Base-by-base conservation (phyloP, 2,329 filamentous ascomycete genomes). In the Coniochaeta sp. region DNA sequence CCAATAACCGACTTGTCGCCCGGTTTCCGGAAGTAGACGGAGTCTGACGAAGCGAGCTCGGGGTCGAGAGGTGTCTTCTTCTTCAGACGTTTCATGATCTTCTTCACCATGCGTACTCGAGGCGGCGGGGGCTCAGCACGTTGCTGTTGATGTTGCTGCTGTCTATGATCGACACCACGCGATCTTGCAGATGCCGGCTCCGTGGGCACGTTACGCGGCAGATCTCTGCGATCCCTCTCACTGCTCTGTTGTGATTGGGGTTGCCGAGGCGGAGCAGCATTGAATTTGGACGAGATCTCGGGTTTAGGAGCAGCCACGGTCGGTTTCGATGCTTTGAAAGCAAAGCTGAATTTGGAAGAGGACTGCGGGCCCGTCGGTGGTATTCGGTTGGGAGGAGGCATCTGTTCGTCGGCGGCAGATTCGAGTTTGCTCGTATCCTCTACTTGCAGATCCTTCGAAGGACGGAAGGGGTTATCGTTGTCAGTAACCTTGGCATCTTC, bases 1-100 rank as follows among this genome's bases (percentile, higher is more conserved):
- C 93, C 93, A 22, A 98, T 89, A 0, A 98, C 93, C 0, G 93
- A 98, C 71, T 96, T 93, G 67, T 98, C 96, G n/a, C 93, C 93
- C 1, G 93, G 93, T 71, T 97, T 98, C 64, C 93, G 84, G 76
- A 89, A 96, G 74, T 96, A 98, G 3, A 98, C 92, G 0, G 93
- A 97, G 54, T 93, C 89, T 0, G 93, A 96, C 6, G 81, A 78
- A 12, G 86, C 85, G 67, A 93, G 84, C 34, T 96, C 90, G 26
- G 86, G 77, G 0, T 88, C 77, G 1, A 98, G 76, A 6, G 79
- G 83, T 2, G 91, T 91, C 58, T 87, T 86, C 55, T 86, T 79
- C 69, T 92, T 95, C 14, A 85, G 76, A 33, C 89, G 85, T 70
- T 82, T 90, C 73, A 89, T 81, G 3, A 85, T 85, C 73, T 84